Percentiles rank a stretch among this genome's conserved stretches.
phyloP scores from a whole-genome alignment of 164 flowering plant genomes.

The Santalum album region DNA sequence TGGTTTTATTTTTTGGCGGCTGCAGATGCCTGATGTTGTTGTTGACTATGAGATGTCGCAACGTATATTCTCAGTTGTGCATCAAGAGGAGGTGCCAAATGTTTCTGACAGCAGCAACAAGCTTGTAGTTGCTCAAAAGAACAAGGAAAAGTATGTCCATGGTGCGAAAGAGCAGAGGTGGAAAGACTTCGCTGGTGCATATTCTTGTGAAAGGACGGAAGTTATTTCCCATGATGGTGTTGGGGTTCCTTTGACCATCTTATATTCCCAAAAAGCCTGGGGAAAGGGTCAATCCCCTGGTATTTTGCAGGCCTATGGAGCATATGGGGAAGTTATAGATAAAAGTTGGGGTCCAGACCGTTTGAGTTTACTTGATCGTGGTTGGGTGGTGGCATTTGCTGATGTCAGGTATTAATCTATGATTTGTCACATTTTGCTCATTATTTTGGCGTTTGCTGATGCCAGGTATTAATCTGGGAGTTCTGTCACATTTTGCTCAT shows the following conservation, averaged over 20 bases:
- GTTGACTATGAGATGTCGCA: constrained; percentile 77
- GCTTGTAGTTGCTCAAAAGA: constrained; percentile 13
- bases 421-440: too few relatives aligned
- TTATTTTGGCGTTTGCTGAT: too few relatives aligned
- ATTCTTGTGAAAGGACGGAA: constrained; percentile 60
- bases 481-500: too few relatives aligned
- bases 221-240: constrained; percentile 77
- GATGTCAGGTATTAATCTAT: constrained; percentile 99
- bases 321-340: constrained; percentile 87
- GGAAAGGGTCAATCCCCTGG: constrained; percentile 66
- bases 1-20: not conserved
- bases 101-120: constrained; percentile 9
- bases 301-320: constrained; percentile 78
- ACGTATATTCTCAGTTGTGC: constrained; percentile 43
- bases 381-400: constrained; percentile 92
- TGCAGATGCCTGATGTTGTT: constrained; percentile 85
- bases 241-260: constrained; percentile 58
- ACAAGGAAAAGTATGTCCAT: constrained; percentile 13
- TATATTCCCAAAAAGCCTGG: constrained; percentile 50
- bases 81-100: constrained; percentile 61
- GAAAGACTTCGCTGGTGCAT: constrained; percentile 45
- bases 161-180: constrained; percentile 23
- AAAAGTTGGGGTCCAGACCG: constrained; percentile 77
- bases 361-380: constrained; percentile 83
- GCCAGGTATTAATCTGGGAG: too few relatives aligned